Evolutionary conservation across 2,329 filamentous ascomycete species (phyloP), one percentile per base, ranked within the genome.

Genomic region (Claviceps arundinis): DNA sequence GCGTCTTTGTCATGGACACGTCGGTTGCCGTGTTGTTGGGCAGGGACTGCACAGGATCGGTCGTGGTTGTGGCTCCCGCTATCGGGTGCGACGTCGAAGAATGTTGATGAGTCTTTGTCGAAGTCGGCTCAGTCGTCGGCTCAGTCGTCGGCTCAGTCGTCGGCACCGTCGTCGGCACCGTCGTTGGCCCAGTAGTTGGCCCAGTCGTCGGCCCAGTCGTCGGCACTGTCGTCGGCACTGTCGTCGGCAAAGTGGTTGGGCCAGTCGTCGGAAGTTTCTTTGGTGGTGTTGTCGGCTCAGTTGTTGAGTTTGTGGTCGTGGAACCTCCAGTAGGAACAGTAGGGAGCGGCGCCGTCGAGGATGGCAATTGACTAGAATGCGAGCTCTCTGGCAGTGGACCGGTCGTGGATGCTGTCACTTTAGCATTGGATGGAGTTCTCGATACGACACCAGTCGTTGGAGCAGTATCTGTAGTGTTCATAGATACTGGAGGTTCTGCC

Each of bases 11-110:
- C 22, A 51, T 37, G 24, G 55, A 40, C 24, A 11, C 50, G 40
- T 56, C 56, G 9, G 55, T 56, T 48, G 55, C 52, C 13, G 54
- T 54, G 7, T 54, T 50, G 17, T 55, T 58, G n/a, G 47, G 41
- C 5, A 50, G 14, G 3, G 37, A 34, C 38, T 38, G 24, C 8
- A 7, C 11, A 37, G n/a, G 26, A 30, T 42, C 26, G 13, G 19
- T 34, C 1, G 30, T 47, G 22, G 49, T 49, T 37, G 52, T 37
- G 14, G 45, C 37, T 17, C 24, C 41, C 22, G 14, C 38, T n/a
- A 40, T 48, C 9, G 30, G 38, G 13, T n/a, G 19, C 30, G 44
- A 53, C 8, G 46, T 51, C 41, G 26, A 17, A 34, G 24, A 16
- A 14, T 14, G 51, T 37, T 26, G 34, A 48, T 19, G 40, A 14